Conservation (phyloP, 176 grass and related monocot genomes). For the Musa acuminata region DNA sequence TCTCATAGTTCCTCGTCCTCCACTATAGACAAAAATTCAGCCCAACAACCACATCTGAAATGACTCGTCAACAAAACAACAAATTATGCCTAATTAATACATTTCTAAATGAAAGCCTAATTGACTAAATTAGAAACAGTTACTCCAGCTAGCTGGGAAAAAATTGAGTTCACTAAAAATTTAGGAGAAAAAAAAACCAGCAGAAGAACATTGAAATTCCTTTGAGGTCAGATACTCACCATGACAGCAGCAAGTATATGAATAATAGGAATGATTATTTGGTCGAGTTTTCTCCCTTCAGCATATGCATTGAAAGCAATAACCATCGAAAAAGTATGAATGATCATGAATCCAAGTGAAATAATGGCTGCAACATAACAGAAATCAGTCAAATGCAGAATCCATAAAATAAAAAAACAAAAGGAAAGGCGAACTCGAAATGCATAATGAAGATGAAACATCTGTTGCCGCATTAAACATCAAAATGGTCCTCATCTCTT, state of each 20-base stretch:
- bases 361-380: conserved; percentile 61
- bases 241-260: conserved; percentile 63
- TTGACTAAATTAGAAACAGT: neutral
- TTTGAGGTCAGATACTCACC: conserved; percentile 39
- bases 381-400: neutral
- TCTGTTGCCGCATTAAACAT: neutral
- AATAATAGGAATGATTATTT: conserved; percentile 51
- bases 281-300: conserved; percentile 64
- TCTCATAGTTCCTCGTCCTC: no score
- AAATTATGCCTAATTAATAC: neutral
- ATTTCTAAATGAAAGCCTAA: neutral
- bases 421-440: neutral
- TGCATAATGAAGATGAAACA: neutral
- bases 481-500: neutral
- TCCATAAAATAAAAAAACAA: neutral
- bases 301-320: conserved; percentile 93
- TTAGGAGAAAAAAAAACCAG: neutral
- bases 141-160: neutral
- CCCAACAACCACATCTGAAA: no score
- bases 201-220: no score
- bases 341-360: conserved; percentile 74
- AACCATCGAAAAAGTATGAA: conserved; percentile 94
- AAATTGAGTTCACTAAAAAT: no score
- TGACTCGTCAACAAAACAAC: no score
- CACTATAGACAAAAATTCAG: no score